These are phyloP conservation scores for Porcisia hertigi DNA, from an alignment of 208 protist genomes.

Conservation along the genomic window DNA sequence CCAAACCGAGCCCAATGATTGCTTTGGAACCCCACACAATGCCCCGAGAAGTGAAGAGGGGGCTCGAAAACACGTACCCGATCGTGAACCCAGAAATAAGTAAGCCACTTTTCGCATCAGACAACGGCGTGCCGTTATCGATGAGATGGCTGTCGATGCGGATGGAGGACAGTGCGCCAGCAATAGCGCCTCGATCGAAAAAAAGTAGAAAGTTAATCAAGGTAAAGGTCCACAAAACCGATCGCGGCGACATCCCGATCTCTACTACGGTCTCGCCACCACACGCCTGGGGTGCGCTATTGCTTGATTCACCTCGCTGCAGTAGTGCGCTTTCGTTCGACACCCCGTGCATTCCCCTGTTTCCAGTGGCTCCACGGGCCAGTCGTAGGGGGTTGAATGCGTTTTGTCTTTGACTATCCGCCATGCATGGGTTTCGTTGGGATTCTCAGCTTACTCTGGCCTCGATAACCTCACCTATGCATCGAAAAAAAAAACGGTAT, in stretches of 20 bases:
- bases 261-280: background rate
- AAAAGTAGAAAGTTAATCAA: constrained; percentile 82
- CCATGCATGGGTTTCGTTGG: too few relatives aligned
- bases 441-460: too few relatives aligned
- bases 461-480: too few relatives aligned
- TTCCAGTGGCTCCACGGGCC: background rate
- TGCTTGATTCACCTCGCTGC: background rate
- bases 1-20: constrained; percentile 64
- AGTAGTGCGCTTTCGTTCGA: background rate
- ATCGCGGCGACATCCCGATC: constrained; percentile 8
- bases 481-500: too few relatives aligned
- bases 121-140: constrained; percentile 14
- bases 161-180: constrained; percentile 48
- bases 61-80: constrained; percentile 72
- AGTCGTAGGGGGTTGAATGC: too few relatives aligned
- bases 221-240: constrained; percentile 60
- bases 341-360: too few relatives aligned
- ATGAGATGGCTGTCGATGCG: constrained; percentile 38
- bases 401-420: too few relatives aligned
- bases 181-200: constrained; percentile 77
- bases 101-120: constrained; percentile 56
- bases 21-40: constrained; percentile 30
- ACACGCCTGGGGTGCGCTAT: background rate
- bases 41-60: constrained; percentile 64
- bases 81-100: constrained; percentile 82